Evolutionary conservation across 1,139 yeast species (phyloP).

Genomic region (Scheffersomyces illinoinensis): DNA sequence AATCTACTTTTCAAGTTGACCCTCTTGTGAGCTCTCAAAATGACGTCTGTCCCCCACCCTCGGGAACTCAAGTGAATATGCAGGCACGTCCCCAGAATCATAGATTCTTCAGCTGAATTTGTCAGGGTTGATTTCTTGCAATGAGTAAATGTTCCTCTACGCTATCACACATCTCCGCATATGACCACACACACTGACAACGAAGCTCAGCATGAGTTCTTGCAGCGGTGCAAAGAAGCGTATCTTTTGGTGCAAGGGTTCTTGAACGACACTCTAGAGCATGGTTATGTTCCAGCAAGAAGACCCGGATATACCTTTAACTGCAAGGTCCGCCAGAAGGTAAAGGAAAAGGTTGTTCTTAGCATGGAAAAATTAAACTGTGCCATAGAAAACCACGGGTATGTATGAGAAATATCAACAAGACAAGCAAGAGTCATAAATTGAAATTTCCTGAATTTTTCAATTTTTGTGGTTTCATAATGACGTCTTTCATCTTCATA

Average conservation of each 20-base stretch:
- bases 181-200: slow-evolving; percentile 5
- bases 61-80: neutral
- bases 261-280: slow-evolving; percentile 30
- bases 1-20: neutral
- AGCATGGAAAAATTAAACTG: slow-evolving; percentile 32
- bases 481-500: neutral
- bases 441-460: neutral
- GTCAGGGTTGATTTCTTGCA: neutral
- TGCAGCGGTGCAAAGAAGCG: slow-evolving; percentile 33
- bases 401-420: slow-evolving; percentile 12
- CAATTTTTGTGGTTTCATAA: no score
- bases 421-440: neutral
- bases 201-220: slow-evolving; percentile 13
- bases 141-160: neutral
- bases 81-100: neutral
- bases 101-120: neutral
- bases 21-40: neutral
- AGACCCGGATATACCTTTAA: slow-evolving; percentile 22
- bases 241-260: slow-evolving; percentile 33
- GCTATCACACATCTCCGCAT: neutral
- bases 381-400: slow-evolving; percentile 36
- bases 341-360: slow-evolving; percentile 30
- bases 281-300: slow-evolving; percentile 24
- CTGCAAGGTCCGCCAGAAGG: slow-evolving; percentile 23
- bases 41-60: neutral